Base-by-base conservation (phyloP, 495 filamentous ascomycete genomes). In the Xylaria scruposa region DNA sequence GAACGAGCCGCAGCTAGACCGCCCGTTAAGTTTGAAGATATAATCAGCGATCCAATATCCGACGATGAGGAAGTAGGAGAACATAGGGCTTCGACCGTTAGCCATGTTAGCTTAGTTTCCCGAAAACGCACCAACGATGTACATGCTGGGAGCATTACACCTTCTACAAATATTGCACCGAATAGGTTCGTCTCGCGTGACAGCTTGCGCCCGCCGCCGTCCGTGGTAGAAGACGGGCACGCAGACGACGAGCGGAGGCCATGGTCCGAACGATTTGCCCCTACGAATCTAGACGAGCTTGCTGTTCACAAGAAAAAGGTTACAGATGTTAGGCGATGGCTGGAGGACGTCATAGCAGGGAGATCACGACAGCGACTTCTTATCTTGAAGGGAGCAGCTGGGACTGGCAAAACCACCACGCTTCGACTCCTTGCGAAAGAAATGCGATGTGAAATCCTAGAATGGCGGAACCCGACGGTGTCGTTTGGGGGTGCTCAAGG, bases 281-380 rank as follows among this genome's bases (percentile, higher is more conserved):
- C 97, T 0, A 72, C 77, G 1, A 88, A 87, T 72, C 72, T 97
- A n/a, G 89, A 90, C 38, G 94, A 97, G 80, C 85, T 98, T 67
- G 95, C 91, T 0, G 94, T 98, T 44, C 93, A 99, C 78, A 97
- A 94, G 81, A 93, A 86, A 76, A 99, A 99, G 81, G 94, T 98
- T 26, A 82, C 87, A 19, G 95, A 98, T 81, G 94, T 98, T 21
- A 86, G 88, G 59, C 84, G 77, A 44, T 98, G 97, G 96, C 80
- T 99, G 53, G 88, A 91, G 61, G 86, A 89, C 72, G 92, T 92
- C 0, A 88, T 95, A 65, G 76, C 82, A 46, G 92, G 94, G 8
- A 85, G 85, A 63, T 82, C 85, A 77, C 81, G 85, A 68, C 83
- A 95, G 85, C 88, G 91, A 78, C 77, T 98, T 47, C 86, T 98